Evolutionary conservation across 2,329 filamentous ascomycete genomes (phyloP).

Genomic region (Verticillium tricorpus): DNA sequence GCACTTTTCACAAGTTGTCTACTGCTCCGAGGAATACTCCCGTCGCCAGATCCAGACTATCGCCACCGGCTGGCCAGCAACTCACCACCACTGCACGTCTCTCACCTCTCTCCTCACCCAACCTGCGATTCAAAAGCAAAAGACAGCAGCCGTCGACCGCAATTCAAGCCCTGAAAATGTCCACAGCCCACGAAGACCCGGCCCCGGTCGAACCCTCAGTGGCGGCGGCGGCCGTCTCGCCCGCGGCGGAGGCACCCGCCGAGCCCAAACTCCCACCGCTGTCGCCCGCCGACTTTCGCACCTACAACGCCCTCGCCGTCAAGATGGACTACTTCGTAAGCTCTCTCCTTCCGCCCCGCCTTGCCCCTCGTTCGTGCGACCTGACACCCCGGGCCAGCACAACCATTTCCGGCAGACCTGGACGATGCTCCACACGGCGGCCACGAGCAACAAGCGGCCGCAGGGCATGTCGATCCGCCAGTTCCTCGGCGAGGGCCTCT

Average conservation of each 20-base stretch:
- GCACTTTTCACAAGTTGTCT: neutral
- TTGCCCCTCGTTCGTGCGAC: conserved; percentile 1
- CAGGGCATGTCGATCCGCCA: conserved; percentile 60
- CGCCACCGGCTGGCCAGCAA: neutral
- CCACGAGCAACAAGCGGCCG: conserved; percentile 54
- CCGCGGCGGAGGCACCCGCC: neutral
- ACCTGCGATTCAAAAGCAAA: neutral
- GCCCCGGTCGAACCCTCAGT: neutral
- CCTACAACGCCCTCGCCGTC: conserved; percentile 70
- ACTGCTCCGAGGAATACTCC: neutral
- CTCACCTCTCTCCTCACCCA: neutral
- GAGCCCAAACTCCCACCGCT: conserved; percentile 51
- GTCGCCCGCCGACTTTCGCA: conserved; percentile 59
- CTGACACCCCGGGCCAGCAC: conserved; percentile 47
- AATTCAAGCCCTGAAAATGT: neutral
- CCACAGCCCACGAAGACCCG: neutral
- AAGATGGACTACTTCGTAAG: conserved; percentile 70
- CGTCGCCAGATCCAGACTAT: neutral
- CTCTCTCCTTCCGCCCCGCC: conserved; percentile 8
- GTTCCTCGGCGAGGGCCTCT: conserved; percentile 64
- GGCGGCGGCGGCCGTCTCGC: neutral
- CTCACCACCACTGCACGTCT: neutral
- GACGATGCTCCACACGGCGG: conserved; percentile 66
- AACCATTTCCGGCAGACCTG: conserved; percentile 71
- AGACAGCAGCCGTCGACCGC: neutral